A percentile compares a stretch with the other conserved stretches of the same genome.
Conservation (phyloP, 345 rosid genomes). For the Bruguiera gymnorhiza region DNA sequence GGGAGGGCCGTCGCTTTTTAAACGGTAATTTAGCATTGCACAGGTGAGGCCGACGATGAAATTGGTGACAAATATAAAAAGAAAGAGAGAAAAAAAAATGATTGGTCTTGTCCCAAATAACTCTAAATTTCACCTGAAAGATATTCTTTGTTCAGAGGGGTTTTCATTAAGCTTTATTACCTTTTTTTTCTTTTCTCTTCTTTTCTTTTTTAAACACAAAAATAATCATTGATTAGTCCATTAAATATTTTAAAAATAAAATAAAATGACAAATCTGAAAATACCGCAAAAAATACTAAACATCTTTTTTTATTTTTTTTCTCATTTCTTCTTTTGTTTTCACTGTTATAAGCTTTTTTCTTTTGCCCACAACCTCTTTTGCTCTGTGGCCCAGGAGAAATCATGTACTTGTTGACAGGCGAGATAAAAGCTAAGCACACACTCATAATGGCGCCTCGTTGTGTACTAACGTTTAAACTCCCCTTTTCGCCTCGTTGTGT, state of each 20-base stretch:
- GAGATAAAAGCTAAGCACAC: constrained; percentile 38
- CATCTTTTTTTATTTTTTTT: too few species aligned
- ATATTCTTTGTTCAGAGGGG: constrained; percentile 6
- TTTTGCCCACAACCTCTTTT: constrained; percentile 6
- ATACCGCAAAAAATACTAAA: too few species aligned
- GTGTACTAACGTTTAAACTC: constrained; percentile 28
- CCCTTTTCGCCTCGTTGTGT: constrained; percentile 27
- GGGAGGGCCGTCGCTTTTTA: too few species aligned
- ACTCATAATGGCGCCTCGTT: constrained; percentile 46
- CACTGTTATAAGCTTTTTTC: background rate
- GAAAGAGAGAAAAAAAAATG: background rate
- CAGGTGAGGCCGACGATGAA: background rate
- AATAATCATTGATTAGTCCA: too few species aligned
- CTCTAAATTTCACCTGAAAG: background rate
- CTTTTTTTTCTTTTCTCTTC: too few species aligned
- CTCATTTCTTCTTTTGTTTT: background rate
- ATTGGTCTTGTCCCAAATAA: background rate
- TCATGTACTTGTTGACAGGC: constrained; percentile 41
- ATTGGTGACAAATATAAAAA: background rate
- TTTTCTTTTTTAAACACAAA: too few species aligned
- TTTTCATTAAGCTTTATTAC: too few species aligned
- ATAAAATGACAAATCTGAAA: too few species aligned
- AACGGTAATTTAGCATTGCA: constrained; percentile 5
- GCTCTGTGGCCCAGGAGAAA: constrained; percentile 31
- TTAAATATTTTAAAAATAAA: too few species aligned